Evolutionary conservation across 192 early-diverging fungal species (phyloP).

Genomic region (Gigaspora rosea): DNA sequence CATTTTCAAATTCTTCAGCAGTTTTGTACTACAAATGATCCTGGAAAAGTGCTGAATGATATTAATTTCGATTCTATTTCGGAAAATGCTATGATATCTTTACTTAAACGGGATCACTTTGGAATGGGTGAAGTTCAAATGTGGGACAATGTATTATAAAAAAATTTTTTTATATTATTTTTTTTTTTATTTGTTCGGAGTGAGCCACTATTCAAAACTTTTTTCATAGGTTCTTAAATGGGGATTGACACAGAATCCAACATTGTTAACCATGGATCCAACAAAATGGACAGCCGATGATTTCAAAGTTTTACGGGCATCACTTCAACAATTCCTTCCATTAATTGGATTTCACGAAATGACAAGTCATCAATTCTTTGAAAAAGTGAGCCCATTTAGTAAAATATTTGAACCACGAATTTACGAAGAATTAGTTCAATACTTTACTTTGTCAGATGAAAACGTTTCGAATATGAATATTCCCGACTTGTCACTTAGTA

Average conservation of each 20-base stretch:
- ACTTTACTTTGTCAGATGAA: background rate
- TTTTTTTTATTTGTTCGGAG: too few relatives aligned
- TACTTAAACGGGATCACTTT: background rate
- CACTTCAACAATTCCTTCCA: background rate
- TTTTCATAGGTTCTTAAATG: background rate
- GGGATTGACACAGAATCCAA: background rate
- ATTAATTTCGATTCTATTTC: background rate
- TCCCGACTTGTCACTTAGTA: background rate
- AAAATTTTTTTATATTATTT: too few relatives aligned
- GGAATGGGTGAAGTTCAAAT: background rate
- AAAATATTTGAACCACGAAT: background rate
- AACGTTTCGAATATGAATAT: background rate
- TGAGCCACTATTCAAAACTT: too few relatives aligned
- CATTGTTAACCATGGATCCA: background rate
- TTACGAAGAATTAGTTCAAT: background rate
- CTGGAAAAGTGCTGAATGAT: background rate
- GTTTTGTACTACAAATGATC: background rate
- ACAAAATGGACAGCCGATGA: background rate
- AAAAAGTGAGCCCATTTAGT: background rate
- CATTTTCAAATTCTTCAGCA: background rate
- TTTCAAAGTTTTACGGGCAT: background rate
- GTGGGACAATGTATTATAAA: background rate
- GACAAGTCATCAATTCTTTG: background rate
- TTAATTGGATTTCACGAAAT: constrained; percentile 12
- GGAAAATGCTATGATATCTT: background rate